These are phyloP conservation scores for Penicillium sp. DNA, from an alignment of 2,329 filamentous ascomycete species.

Conservation along the genomic window DNA sequence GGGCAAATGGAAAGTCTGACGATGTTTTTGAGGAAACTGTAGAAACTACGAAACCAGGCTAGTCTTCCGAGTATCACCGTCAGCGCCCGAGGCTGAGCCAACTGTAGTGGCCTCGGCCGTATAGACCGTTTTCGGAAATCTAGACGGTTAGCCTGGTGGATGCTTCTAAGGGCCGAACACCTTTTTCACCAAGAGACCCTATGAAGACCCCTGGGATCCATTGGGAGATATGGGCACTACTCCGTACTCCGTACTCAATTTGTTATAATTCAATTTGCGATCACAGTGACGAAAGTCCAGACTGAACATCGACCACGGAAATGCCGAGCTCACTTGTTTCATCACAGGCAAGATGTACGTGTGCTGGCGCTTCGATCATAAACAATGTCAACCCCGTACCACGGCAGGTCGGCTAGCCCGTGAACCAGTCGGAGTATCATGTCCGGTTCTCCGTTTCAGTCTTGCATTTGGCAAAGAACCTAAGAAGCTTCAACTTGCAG, in stretches of 20 bases:
- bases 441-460: not conserved
- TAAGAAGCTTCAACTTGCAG: not conserved
- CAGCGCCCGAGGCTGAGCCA: slow-evolving; percentile 1
- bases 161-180: not conserved
- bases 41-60: not conserved
- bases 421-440: not conserved
- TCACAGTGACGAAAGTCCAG: not conserved
- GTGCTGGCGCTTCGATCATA: not conserved
- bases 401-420: not conserved
- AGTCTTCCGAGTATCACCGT: not conserved
- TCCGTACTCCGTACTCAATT: too few species aligned
- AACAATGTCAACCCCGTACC: not conserved
- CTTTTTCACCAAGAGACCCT: not conserved
- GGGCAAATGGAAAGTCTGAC: not conserved
- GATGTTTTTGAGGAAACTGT: not conserved
- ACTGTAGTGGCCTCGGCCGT: not conserved
- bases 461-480: not conserved
- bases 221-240: not conserved
- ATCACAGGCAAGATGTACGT: not conserved
- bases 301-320: not conserved
- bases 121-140: not conserved
- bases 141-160: not conserved
- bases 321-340: slow-evolving; percentile 1
- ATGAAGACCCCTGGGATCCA: not conserved
- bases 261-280: not conserved